phyloP scores from a whole-genome alignment of 352 stramenopile genomes.

The Pythium sp. region DNA sequence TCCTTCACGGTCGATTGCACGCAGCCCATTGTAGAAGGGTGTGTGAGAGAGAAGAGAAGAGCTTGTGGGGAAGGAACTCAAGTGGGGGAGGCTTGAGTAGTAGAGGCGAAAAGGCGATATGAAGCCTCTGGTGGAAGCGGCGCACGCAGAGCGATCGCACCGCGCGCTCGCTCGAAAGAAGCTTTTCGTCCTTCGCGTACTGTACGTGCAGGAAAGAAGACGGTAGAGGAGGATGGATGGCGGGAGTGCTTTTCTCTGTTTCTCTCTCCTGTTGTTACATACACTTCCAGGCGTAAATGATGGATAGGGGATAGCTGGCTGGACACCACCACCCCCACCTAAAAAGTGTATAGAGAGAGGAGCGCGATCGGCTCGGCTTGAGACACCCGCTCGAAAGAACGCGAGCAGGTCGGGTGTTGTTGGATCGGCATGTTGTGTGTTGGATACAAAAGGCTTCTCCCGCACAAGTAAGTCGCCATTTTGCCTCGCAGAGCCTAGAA shows the following conservation, averaged over 20 bases:
- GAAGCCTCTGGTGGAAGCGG: neutral
- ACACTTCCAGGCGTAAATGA: neutral
- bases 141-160: neutral
- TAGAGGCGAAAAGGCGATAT: conserved; percentile 7
- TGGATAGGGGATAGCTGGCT: neutral
- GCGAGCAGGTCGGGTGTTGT: no score
- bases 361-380: neutral
- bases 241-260: neutral
- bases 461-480: neutral
- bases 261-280: neutral
- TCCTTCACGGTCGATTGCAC: conserved; percentile 56
- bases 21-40: conserved; percentile 49
- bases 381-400: neutral
- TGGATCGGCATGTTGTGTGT: neutral
- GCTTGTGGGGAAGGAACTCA: conserved; percentile 13
- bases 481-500: no score
- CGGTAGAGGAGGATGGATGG: neutral
- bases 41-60: conserved; percentile 5
- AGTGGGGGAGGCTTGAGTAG: conserved; percentile 8
- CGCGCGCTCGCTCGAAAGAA: neutral
- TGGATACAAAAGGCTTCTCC: neutral
- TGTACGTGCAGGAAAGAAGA: neutral
- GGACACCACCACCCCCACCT: neutral
- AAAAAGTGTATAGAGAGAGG: neutral
- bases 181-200: neutral